phyloP scores from a whole-genome alignment of 148 eudicot genomes.

The Camellia sinensis region DNA sequence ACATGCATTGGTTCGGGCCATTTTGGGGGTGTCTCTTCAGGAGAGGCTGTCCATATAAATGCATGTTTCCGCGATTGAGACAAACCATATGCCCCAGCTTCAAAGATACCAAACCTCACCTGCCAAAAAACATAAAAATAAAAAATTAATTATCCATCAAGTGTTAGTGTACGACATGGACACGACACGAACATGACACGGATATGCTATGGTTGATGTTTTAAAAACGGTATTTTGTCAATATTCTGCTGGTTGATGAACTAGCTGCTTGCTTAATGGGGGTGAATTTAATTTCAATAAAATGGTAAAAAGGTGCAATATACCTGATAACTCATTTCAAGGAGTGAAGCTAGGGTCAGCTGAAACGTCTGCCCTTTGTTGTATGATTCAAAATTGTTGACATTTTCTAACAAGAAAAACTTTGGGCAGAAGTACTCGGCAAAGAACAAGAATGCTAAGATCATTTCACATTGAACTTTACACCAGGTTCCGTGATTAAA shows the following conservation, averaged over 20 bases:
- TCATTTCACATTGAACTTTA: constrained; percentile 79
- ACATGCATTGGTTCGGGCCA: constrained; percentile 99
- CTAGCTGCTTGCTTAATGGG: not conserved
- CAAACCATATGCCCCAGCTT: constrained; percentile 96
- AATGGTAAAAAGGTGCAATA: not conserved
- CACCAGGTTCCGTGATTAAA: constrained; percentile 71
- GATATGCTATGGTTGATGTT: not conserved
- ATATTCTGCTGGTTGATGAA: not conserved
- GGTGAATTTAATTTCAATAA: not conserved
- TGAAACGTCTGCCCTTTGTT: constrained; percentile 82
- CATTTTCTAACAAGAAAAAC: constrained; percentile 64
- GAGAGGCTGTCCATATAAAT: constrained; percentile 97
- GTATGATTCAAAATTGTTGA: constrained; percentile 63
- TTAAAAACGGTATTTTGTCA: not conserved
- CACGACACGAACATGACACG: too few relatives aligned
- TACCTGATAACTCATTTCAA: constrained; percentile 80
- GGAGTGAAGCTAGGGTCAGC: constrained; percentile 59
- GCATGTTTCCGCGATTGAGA: constrained; percentile 96
- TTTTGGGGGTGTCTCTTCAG: constrained; percentile 80
- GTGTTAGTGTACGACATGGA: too few relatives aligned
- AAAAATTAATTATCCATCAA: not conserved
- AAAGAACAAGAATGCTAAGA: constrained; percentile 65
- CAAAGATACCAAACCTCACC: constrained; percentile 97
- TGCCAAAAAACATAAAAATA: constrained; percentile 13
- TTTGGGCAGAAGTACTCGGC: constrained; percentile 71